These are phyloP conservation scores for Curvularia verruculosa DNA, from an alignment of 2,329 filamentous ascomycete genomes.

Conservation along the genomic window DNA sequence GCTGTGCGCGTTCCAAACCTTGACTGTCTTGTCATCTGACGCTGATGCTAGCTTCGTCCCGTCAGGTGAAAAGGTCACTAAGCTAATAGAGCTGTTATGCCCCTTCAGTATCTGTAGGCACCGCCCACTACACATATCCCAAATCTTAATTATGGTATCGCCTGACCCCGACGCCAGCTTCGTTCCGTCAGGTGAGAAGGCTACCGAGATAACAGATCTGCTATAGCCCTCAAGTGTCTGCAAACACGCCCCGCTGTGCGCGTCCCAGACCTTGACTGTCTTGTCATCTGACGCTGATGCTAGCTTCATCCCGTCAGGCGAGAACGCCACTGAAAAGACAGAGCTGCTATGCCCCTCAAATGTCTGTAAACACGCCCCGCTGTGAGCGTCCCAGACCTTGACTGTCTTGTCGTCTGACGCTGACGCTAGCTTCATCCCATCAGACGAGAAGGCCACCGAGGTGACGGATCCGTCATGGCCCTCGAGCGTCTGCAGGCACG, in stretches of 20 bases:
- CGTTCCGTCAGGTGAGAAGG: neutral
- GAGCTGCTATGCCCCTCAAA: slow-evolving; percentile 20
- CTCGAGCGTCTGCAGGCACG: slow-evolving; percentile 13
- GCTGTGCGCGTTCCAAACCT: neutral
- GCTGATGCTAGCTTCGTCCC: slow-evolving; percentile 11
- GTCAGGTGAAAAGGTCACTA: neutral
- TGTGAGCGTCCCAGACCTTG: neutral
- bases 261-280: neutral
- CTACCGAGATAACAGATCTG: no score
- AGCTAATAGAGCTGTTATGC: neutral
- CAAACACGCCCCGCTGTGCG: slow-evolving; percentile 6
- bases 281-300: neutral
- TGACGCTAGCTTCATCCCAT: slow-evolving; percentile 11
- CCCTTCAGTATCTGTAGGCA: neutral
- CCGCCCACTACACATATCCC: neutral
- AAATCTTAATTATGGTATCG: neutral
- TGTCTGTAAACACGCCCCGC: slow-evolving; percentile 18
- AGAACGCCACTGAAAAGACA: slow-evolving; percentile 19
- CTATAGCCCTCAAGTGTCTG: slow-evolving; percentile 20
- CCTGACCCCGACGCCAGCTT: neutral
- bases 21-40: slow-evolving; percentile 3
- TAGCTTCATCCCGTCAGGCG: slow-evolving; percentile 6
- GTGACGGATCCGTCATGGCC: neutral
- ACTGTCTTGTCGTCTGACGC: slow-evolving; percentile 6
- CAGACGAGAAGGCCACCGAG: neutral